Evolutionary conservation across 305 asterid genomes (phyloP).

Genomic region (Fraxinus velutina): DNA sequence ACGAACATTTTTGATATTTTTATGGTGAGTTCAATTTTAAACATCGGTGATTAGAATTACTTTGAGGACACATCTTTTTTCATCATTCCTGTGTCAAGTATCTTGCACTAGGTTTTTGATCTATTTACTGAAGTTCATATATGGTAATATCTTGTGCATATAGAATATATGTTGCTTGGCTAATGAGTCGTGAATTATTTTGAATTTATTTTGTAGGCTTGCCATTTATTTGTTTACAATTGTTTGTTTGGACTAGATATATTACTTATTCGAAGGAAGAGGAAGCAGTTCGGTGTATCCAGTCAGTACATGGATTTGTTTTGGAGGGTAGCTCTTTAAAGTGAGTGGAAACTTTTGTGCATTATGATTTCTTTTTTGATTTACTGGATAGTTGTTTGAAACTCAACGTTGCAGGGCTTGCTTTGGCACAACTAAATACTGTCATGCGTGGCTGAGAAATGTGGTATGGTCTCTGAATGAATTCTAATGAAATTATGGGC

Average conservation of each 20-base stretch:
- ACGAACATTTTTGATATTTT: background rate
- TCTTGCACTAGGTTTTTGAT: background rate
- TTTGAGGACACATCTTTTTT: background rate
- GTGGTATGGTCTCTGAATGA: constrained; percentile 49
- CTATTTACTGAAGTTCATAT: background rate
- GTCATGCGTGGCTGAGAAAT: constrained; percentile 98
- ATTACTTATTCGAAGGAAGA: constrained; percentile 85
- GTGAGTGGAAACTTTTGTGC: constrained; percentile 38
- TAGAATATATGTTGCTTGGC: background rate
- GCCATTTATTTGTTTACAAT: constrained; percentile 6
- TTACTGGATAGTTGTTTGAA: constrained; percentile 24
- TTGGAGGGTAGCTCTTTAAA: constrained; percentile 79
- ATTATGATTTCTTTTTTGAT: constrained; percentile 4
- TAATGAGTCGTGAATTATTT: background rate
- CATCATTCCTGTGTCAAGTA: background rate
- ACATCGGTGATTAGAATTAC: background rate
- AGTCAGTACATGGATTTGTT: constrained; percentile 76
- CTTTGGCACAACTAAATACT: constrained; percentile 96
- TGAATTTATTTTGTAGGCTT: constrained; percentile 1
- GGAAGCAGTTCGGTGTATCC: constrained; percentile 95
- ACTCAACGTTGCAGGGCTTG: constrained; percentile 71
- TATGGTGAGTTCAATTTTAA: background rate
- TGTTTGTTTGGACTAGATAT: constrained; percentile 51
- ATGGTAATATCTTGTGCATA: background rate
- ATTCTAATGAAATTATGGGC: constrained; percentile 14